Base-by-base conservation (phyloP, 306 rosid species). In the Crataegus laevigata region DNA sequence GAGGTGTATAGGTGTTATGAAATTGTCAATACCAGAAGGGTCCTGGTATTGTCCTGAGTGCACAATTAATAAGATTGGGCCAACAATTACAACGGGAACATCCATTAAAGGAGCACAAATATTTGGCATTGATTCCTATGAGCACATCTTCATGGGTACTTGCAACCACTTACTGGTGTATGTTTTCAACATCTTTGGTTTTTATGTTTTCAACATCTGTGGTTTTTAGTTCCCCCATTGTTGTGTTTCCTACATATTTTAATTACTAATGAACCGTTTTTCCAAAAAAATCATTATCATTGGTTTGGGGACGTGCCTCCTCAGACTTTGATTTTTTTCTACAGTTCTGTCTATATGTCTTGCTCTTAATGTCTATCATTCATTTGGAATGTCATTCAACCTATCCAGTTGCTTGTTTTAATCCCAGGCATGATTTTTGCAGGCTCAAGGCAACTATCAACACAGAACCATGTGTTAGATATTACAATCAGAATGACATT, bases 11-110 rank as follows among this genome's bases (percentile, higher is more conserved):
- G 99, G 99, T 50, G 89, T 96, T 84, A 80, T 85, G 90, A 92
- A 96, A 86, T 75, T 77, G 78, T 79, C 76, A 71, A 88, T 96
- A 84, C 99, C 99, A 64, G 96, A 92, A 52, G 99, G 99, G 62
- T 86, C 89, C 42, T 96, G 99, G 99, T 92, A 88, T 78, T 96
- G 99, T 79, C 98, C 97, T 2, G 98, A 96, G 87, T 96, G 99
- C 86, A 85, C 88, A 80, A 79, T 89, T 22, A 80, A 86, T 83
- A 90, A 82, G 89, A 76, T 76, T 38, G 93, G 90, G 71, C 92
- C 91, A 24, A 52, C 86, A 59, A 85, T 89, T 84, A 82, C 85
- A 15, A 78, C 65, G 73, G 93, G 92, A 84, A 88, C 93, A 45
- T 85, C 89, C 40, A 87, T 96, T 75, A 91, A 85, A 83, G 99